Evolutionary conservation across 371 early-diverging fungal species (phyloP).

Genomic region (Mucor mucedo): DNA sequence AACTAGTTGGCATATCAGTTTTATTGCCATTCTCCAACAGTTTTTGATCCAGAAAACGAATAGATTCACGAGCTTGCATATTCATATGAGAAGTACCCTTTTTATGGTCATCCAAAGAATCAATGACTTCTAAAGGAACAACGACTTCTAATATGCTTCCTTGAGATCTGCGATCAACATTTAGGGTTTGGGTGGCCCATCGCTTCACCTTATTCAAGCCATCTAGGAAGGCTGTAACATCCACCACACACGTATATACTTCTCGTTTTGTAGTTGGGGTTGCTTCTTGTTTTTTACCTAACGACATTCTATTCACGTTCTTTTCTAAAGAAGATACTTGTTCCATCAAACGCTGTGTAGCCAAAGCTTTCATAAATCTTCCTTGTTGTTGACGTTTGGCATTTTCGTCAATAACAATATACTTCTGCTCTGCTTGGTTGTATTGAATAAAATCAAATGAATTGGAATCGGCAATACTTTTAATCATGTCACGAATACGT

Average conservation of each 20-base stretch:
- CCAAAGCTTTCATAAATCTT: slow-evolving; percentile 66
- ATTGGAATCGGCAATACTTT: slow-evolving; percentile 43
- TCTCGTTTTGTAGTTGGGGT: slow-evolving; percentile 13
- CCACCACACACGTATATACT: slow-evolving; percentile 54
- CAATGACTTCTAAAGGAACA: slow-evolving; percentile 70
- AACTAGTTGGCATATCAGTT: slow-evolving; percentile 18
- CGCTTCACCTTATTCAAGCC: slow-evolving; percentile 57
- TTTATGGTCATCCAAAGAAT: slow-evolving; percentile 73
- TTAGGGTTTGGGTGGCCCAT: slow-evolving; percentile 51
- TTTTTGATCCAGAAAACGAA: slow-evolving; percentile 75
- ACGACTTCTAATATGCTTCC: slow-evolving; percentile 54
- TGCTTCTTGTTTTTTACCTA: neutral
- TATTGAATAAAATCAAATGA: slow-evolving; percentile 59
- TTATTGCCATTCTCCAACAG: slow-evolving; percentile 24
- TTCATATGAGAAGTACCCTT: slow-evolving; percentile 69
- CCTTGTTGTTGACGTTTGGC: slow-evolving; percentile 62
- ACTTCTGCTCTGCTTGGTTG: slow-evolving; percentile 53
- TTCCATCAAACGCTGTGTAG: slow-evolving; percentile 66
- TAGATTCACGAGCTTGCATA: slow-evolving; percentile 74
- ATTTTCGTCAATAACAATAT: slow-evolving; percentile 62
- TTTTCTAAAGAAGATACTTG: slow-evolving; percentile 67
- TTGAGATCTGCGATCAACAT: slow-evolving; percentile 32
- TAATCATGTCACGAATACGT: slow-evolving; percentile 43
- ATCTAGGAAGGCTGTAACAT: slow-evolving; percentile 57
- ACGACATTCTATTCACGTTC: slow-evolving; percentile 48